Conservation (phyloP, 2,329 filamentous ascomycete genomes). For the Ophioceras dolichostomum region DNA sequence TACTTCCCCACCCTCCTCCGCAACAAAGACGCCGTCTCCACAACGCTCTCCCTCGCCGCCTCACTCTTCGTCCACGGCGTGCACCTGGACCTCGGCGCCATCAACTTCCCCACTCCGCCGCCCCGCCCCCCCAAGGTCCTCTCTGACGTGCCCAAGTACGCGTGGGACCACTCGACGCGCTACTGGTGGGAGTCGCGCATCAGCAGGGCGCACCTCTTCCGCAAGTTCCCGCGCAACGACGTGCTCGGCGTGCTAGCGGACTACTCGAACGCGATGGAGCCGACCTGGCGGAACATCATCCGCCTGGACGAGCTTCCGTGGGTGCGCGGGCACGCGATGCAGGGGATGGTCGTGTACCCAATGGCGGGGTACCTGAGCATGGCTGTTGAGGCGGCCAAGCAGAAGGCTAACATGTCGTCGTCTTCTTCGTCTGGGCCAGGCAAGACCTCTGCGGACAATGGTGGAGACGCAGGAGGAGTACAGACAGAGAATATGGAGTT, state of each 20-base stretch:
- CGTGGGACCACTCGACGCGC: constrained; percentile 7
- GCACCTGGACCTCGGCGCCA: constrained; percentile 1
- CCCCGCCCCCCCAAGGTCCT: constrained; percentile 2
- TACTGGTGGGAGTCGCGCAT: constrained; percentile 13
- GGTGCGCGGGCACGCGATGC: constrained; percentile 33
- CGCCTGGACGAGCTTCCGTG: constrained; percentile 27
- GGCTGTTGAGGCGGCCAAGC: constrained; percentile 18
- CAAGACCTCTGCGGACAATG: background rate
- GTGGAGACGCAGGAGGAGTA: background rate
- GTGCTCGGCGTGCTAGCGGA: constrained; percentile 19
- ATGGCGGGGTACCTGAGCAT: constrained; percentile 29
- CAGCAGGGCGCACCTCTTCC: constrained; percentile 17
- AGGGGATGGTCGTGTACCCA: constrained; percentile 33
- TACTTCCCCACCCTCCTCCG: constrained; percentile 24
- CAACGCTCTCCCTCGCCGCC: constrained; percentile 3
- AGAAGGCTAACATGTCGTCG: constrained; percentile 7
- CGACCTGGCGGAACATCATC: constrained; percentile 25
- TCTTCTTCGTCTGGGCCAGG: too few species aligned
- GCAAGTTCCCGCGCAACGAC: constrained; percentile 19
- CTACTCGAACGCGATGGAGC: constrained; percentile 20
- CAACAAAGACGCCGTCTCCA: constrained; percentile 4
- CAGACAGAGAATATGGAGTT: constrained; percentile 6
- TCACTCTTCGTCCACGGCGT: constrained; percentile 2
- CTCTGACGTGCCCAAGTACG: constrained; percentile 8
- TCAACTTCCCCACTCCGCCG: constrained; percentile 5